Evolutionary conservation across 192 early-diverging fungal species (phyloP), one percentile per base, ranked within the genome.

Genomic region (Oehlia diaphana): DNA sequence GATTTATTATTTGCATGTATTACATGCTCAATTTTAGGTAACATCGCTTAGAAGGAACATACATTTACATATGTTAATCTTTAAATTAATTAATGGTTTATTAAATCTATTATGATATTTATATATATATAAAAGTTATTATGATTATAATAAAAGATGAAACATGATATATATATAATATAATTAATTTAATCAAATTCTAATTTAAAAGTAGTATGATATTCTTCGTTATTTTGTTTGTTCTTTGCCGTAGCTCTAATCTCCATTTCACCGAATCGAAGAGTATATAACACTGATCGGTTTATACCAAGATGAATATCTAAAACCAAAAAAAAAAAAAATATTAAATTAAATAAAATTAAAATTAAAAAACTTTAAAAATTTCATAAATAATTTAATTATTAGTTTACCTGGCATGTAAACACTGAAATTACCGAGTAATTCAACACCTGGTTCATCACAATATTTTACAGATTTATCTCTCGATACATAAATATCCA

Each of bases 211-310:
- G 31, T 9, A 53, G 76, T 44, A 2, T 63, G 63, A 53, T 50
- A 68, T 28, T 35, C 33, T 44, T 53, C 9, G 7, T 12, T 2
- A 66, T 2, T 68, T 50, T 16, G 9, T 53, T 39, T 35, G 26
- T 78, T 68, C 14, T 35, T 19, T 49, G 76, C 65, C 12, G 65
- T 50, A 5, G 76, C 76, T 68, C 47, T 78, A 44, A 78, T 69
- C 53, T 78, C 76, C 31, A 50, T 49, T 21, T 78, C 49, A 50
- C 26, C 65, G 35, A 78, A 78, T 4, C 44, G 14, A 49, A 78
- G 76, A 9, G 62, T 31, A 49, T 68, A 78, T 35, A 26, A 12
- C 8, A 78, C 76, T 26, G 44, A 19, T 78, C 76, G 47, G 6
- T 78, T 68, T 28, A 47, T 0, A 16, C 64, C 65, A 28, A 68